Evolutionary conservation across 441 rosid genomes (phyloP).

Genomic region (Mallotus repandus): DNA sequence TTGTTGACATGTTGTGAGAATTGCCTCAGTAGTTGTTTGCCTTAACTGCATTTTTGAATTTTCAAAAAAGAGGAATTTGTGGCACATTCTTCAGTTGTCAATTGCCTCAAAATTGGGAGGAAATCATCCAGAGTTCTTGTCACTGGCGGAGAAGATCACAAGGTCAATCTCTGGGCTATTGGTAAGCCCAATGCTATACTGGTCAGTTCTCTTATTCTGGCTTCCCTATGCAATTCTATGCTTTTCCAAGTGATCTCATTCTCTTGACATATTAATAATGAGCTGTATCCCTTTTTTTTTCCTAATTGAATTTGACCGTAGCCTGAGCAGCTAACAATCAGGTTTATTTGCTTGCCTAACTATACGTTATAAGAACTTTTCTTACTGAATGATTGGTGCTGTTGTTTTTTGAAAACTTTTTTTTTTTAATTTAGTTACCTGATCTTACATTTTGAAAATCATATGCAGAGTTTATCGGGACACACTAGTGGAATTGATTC

Average conservation of each 20-base stretch:
- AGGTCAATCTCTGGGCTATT: conserved; percentile 98
- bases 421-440: background rate
- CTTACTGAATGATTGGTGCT: too few relatives aligned
- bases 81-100: conserved; percentile 94
- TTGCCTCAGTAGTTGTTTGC: conserved; percentile 28
- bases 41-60: conserved; percentile 46
- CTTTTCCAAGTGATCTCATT: too few relatives aligned
- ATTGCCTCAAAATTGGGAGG: conserved; percentile 97
- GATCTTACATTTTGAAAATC: conserved; percentile 17
- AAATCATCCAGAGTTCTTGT: conserved; percentile 91
- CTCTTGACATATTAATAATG: too few relatives aligned
- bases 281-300: too few relatives aligned
- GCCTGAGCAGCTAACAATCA: background rate
- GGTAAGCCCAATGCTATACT: conserved; percentile 96
- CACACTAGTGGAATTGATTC: conserved; percentile 97
- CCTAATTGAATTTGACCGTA: background rate
- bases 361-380: background rate
- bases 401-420: too few relatives aligned
- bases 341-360: background rate
- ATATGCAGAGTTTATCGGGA: conserved; percentile 84
- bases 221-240: background rate
- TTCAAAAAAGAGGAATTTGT: conserved; percentile 87
- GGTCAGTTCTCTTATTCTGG: conserved; percentile 50
- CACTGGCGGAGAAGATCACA: conserved; percentile 98
- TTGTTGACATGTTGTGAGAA: background rate